A percentile compares a stretch with the other conserved stretches of the same genome.
phyloP scores from a whole-genome alignment of 1,139 yeast genomes.

The Maudiozyma humilis region DNA sequence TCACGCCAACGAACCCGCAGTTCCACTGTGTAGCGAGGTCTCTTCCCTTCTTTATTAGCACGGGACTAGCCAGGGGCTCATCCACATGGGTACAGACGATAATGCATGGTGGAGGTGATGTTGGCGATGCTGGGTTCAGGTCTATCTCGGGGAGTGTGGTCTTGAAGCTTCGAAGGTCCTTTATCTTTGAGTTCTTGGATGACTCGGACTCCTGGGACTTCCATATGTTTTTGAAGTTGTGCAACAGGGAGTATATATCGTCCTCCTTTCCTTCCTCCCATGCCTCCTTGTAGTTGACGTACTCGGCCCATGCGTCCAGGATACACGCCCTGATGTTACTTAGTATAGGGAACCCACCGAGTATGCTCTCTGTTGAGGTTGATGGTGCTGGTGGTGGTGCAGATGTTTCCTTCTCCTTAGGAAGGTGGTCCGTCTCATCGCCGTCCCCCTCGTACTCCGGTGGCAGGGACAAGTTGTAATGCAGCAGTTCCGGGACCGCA shows the following conservation, averaged over 20 bases:
- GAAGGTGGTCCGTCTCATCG: neutral
- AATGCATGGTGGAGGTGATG: slow-evolving; percentile 59
- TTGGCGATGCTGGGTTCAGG: slow-evolving; percentile 42
- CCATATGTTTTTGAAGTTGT: slow-evolving; percentile 53
- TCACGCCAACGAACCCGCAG: slow-evolving; percentile 55
- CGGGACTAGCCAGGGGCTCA: slow-evolving; percentile 51
- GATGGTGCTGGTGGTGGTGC: slow-evolving; percentile 13
- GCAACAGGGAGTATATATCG: slow-evolving; percentile 53
- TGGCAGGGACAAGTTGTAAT: slow-evolving; percentile 31
- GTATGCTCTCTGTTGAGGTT: slow-evolving; percentile 8
- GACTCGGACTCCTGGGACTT: slow-evolving; percentile 25
- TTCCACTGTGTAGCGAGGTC: slow-evolving; percentile 52
- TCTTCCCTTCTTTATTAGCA: slow-evolving; percentile 48
- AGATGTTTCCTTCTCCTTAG: neutral
- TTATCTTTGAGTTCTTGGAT: slow-evolving; percentile 13
- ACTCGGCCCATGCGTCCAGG: slow-evolving; percentile 69
- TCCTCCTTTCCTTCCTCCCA: slow-evolving; percentile 60
- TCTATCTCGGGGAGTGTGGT: slow-evolving; percentile 22
- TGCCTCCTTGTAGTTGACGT: slow-evolving; percentile 41
- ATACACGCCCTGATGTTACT: slow-evolving; percentile 46
- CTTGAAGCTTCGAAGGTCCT: slow-evolving; percentile 21
- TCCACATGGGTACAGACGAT: slow-evolving; percentile 55
- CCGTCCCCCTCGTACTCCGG: slow-evolving; percentile 37
- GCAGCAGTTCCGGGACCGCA: slow-evolving; percentile 48
- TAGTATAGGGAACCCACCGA: slow-evolving; percentile 40